A percentile compares a stretch with the other conserved stretches of the same genome.
Evolutionary conservation across 148 eudicot genomes (phyloP).

Genomic region (Polygonum aviculare): DNA sequence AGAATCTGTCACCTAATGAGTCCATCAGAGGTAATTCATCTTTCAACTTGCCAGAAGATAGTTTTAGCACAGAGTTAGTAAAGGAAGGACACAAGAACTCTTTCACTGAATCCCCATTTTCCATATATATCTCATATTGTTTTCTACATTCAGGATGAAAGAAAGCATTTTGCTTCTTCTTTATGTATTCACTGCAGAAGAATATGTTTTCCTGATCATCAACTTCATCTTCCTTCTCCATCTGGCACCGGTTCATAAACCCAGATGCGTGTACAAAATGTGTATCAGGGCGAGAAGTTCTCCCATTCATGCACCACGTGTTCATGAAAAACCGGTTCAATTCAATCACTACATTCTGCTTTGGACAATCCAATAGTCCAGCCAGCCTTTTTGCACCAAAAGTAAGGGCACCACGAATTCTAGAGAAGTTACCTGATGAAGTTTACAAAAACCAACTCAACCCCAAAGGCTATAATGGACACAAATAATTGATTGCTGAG

Average conservation of each 20-base stretch:
- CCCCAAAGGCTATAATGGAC: neutral
- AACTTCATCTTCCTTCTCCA: conserved; percentile 2
- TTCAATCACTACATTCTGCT: conserved; percentile 50
- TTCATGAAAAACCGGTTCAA: conserved; percentile 74
- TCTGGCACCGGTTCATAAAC: neutral
- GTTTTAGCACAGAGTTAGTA: neutral
- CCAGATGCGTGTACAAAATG: conserved; percentile 24
- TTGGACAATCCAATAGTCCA: conserved; percentile 68
- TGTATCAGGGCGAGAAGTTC: conserved; percentile 73
- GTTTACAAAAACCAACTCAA: neutral
- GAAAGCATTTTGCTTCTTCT: conserved; percentile 9
- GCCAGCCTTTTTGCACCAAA: conserved; percentile 83
- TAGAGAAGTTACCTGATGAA: conserved; percentile 64
- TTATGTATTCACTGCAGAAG: conserved; percentile 8
- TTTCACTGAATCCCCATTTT: neutral
- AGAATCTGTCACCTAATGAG: conserved; percentile 11
- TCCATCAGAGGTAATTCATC: neutral
- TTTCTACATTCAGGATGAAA: neutral
- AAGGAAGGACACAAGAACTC: neutral
- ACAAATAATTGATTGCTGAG: neutral
- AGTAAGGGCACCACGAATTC: conserved; percentile 91
- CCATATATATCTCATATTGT: neutral
- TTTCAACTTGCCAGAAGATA: neutral
- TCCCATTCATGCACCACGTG: conserved; percentile 89
- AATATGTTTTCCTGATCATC: conserved; percentile 15